Evolutionary conservation across 2,329 filamentous ascomycete genomes (phyloP).

Genomic region (Curvularia eragrostidis): DNA sequence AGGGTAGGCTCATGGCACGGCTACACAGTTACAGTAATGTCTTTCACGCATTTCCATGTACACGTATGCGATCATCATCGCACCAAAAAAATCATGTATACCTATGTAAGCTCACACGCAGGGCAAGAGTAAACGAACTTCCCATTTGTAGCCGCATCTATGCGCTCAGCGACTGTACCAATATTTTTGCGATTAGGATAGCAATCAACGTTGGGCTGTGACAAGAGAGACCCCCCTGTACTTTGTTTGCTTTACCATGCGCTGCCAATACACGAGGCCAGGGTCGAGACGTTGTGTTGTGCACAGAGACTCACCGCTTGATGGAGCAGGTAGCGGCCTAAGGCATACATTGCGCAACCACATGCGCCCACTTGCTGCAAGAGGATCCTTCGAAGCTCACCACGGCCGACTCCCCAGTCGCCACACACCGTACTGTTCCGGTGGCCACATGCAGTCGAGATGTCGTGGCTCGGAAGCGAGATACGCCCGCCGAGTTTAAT

Average conservation of each 20-base stretch:
- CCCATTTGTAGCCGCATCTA: neutral
- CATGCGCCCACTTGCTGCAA: constrained; percentile 13
- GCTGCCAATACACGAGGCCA: neutral
- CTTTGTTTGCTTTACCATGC: neutral
- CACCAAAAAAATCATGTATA: constrained; percentile 11
- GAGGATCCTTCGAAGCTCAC: constrained; percentile 9
- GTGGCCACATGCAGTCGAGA: neutral
- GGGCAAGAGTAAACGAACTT: neutral
- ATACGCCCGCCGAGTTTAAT: constrained; percentile 6
- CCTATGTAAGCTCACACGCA: neutral
- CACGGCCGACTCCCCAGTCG: constrained; percentile 8
- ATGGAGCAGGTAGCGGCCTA: constrained; percentile 4
- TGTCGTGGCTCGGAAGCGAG: constrained; percentile 8
- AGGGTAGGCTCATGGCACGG: constrained; percentile 5
- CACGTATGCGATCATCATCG: neutral
- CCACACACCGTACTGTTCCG: constrained; percentile 8
- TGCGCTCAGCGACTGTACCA: constrained; percentile 8
- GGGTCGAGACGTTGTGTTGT: constrained; percentile 6
- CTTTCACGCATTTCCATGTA: constrained; percentile 10
- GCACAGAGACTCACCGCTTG: constrained; percentile 22
- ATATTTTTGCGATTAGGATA: constrained; percentile 9
- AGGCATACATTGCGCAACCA: constrained; percentile 12
- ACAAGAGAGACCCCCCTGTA: neutral
- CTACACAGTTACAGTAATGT: constrained; percentile 10
- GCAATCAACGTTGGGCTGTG: neutral